Evolutionary conservation across 371 early-diverging fungal species (phyloP).

Genomic region (Zopfochytrium polystomum): DNA sequence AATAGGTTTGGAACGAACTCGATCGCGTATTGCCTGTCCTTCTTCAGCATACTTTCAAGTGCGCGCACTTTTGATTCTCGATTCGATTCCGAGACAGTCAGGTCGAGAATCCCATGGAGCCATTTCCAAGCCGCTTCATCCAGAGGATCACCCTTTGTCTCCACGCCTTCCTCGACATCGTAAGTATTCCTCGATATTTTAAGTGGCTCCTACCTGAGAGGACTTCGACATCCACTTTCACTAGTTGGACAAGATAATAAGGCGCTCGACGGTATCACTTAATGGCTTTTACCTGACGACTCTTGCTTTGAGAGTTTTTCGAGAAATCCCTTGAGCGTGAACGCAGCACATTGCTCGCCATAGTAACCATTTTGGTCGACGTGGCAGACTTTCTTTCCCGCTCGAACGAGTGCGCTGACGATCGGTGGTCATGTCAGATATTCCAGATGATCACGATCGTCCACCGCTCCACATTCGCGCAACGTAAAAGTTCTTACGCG

Average conservation of each 20-base stretch:
- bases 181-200: not conserved
- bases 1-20: conserved; percentile 80
- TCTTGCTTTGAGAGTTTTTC: no score
- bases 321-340: no score
- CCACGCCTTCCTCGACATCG: not conserved
- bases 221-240: no score
- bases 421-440: not conserved
- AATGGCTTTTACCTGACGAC: no score
- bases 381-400: conserved; percentile 86
- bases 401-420: conserved; percentile 68
- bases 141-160: not conserved
- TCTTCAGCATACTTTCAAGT: conserved; percentile 7
- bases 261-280: no score
- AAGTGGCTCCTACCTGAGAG: not conserved
- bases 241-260: no score
- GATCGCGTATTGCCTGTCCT: conserved; percentile 61
- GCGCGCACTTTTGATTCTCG: not conserved
- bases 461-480: not conserved
- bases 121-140: no score
- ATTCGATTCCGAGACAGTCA: not conserved
- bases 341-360: conserved; percentile 74
- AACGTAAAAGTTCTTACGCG: conserved; percentile 48
- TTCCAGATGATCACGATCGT: not conserved
- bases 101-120: not conserved
- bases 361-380: conserved; percentile 81